Evolutionary conservation across 164 flowering plant genomes (phyloP), one percentile per base, ranked within the genome.

Genomic region (Liquidambar formosana): DNA sequence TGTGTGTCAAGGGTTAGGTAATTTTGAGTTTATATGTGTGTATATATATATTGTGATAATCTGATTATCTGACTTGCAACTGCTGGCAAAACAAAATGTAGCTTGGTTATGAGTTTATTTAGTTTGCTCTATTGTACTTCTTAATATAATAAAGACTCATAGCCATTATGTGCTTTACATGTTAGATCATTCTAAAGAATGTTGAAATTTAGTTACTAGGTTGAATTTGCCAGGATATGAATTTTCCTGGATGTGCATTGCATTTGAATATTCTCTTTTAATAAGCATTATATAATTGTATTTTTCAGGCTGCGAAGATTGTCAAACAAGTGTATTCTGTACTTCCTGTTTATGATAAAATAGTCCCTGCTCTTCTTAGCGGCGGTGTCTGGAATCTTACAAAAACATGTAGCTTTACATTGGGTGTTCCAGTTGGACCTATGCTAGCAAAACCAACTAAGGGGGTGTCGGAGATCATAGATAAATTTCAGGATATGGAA

Each of bases 361-460:
- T 96, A 54, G 72, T 96, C 58, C 80, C 88, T 57, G 88, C 98
- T 60, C 88, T 96, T 83, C 89, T 96, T 41, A 76, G 72, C 61
- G 86, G 59, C 74, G 97, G 99, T 70, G 87, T 96, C 18, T 87
- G 87, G 90, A 79, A 90, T 78, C 94, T 96, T 73, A 76, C 86
- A 21, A 84, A 84, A 57, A 75, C 87, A 16, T 93, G 97, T 74
- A 77, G 53, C 64, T 96, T 96, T 71, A 82, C 93, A n/a, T 81
- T 77, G 16, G 99, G 99, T 74, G 85, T 93, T 59, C 99, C 99
- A 4, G 71, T 96, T 77, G 98, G 99, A 57, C 97, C 99, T 59
- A 96, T 96, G 99, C 80, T 96, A 44, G 98, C 99, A 63, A 96
- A 96, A 71, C 95, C 97, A 54, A 93, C 99, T 9, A 96, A 90